phyloP scores from a whole-genome alignment of 2,329 filamentous ascomycete genomes.

The Phaeosphaeriaceae sp. region DNA sequence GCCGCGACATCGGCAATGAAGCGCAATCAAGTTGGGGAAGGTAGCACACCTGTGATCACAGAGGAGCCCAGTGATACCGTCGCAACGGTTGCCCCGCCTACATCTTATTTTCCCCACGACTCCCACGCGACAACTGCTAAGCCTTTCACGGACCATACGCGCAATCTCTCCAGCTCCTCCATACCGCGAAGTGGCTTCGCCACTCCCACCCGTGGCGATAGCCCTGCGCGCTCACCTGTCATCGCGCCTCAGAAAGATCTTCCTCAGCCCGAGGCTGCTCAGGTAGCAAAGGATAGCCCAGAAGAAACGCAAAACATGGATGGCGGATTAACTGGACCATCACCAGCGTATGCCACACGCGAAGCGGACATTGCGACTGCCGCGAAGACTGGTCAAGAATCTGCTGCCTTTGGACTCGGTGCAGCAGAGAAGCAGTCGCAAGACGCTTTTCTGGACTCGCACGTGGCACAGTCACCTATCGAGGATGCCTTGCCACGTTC shows the following conservation, averaged over 20 bases:
- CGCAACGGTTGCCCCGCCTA: slow-evolving; percentile 45
- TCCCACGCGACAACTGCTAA: slow-evolving; percentile 42
- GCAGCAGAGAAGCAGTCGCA: slow-evolving; percentile 44
- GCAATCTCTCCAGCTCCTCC: slow-evolving; percentile 48
- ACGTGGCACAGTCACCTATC: slow-evolving; percentile 35
- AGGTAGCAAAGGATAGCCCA: slow-evolving; percentile 52
- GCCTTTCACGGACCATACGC: slow-evolving; percentile 49
- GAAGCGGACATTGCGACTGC: slow-evolving; percentile 48
- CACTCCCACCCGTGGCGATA: slow-evolving; percentile 65
- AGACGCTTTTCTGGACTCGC: slow-evolving; percentile 44
- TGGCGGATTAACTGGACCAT: slow-evolving; percentile 32
- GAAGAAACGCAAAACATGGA: slow-evolving; percentile 34
- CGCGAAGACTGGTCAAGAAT: slow-evolving; percentile 29
- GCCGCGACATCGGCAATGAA: slow-evolving; percentile 47
- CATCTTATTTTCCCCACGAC: slow-evolving; percentile 36
- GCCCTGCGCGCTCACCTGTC: slow-evolving; percentile 65
- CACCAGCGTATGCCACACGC: slow-evolving; percentile 38
- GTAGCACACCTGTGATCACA: slow-evolving; percentile 60
- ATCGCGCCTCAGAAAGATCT: slow-evolving; percentile 55
- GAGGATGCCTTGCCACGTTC: slow-evolving; percentile 38
- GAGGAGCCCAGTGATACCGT: slow-evolving; percentile 58
- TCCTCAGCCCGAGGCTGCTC: slow-evolving; percentile 57
- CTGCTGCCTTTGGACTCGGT: slow-evolving; percentile 28
- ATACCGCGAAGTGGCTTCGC: slow-evolving; percentile 61
- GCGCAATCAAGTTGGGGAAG: slow-evolving; percentile 49